Base-by-base conservation (phyloP, 345 rosid species). In the Excoecaria agallocha region DNA sequence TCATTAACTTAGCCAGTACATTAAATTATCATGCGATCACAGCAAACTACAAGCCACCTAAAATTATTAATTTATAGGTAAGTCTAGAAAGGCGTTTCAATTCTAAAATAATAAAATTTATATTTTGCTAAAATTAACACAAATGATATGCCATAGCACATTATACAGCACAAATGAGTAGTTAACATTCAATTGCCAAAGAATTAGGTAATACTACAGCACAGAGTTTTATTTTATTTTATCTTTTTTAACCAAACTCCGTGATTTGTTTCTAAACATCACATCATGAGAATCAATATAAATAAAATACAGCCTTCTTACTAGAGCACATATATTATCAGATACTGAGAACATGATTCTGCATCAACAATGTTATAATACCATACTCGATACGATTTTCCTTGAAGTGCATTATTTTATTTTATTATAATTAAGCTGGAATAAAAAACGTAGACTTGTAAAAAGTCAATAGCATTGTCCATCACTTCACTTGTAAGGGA, bases 1-100 rank as follows among this genome's bases (percentile, higher is more conserved):
- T 49, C 17, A 71, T 59, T 66, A 51, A 71, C 9, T 22, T 52
- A 52, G 2, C 30, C 57, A 66, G 25, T 65, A 64, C 56, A 61
- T 35, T 63, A 66, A 8, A 19, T 16, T 41, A 49, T 39, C 35
- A 45, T 63, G 10, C 19, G 5, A 38, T 71, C 45, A 13, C 1
- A 59, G 50, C 1, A 19, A 61, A 51, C 9, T 54, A 19, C 16
- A 56, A 51, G 62, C 74, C 71, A 52, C 41, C 62, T 37, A 46
- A n/a, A 74, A 45, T 35, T 62, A 46, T 38, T 41, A 17, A 66
- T 24, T 12, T 19, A 41, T 35, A 15, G 16, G 15, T 66, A n/a
- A 43, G 13, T 43, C 39, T 3, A 3, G 12, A 46, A 48, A 1
- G 7, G 7, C 8, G 16, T 7, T 62, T 30, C 37, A 64, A 0